phyloP scores from a whole-genome alignment of 1,139 yeast genomes.

The Blastobotrys arbuscula region DNA sequence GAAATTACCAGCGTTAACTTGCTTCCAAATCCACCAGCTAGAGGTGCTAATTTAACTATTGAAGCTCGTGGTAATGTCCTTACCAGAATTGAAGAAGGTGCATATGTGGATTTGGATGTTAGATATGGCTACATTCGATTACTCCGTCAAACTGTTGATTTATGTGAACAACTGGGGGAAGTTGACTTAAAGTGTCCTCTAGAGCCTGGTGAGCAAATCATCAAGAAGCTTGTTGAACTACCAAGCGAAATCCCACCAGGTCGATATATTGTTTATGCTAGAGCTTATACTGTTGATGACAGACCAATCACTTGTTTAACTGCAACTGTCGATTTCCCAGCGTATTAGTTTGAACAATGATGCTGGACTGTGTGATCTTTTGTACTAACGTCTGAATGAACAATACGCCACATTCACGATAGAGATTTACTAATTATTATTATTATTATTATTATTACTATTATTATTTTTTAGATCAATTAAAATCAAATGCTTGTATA shows the following conservation, averaged over 20 bases:
- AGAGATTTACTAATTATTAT: too few species aligned
- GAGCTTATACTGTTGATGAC: constrained; percentile 83
- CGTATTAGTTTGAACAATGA: too few species aligned
- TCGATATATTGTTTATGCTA: constrained; percentile 73
- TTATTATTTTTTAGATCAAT: too few species aligned
- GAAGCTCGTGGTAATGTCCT: constrained; percentile 62
- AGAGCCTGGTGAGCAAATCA: constrained; percentile 55
- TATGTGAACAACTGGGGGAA: constrained; percentile 80
- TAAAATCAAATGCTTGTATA: too few species aligned
- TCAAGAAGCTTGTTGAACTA: constrained; percentile 68
- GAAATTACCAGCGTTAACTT: constrained; percentile 54
- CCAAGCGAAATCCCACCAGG: constrained; percentile 98
- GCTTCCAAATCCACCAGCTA: constrained; percentile 80
- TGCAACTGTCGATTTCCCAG: constrained; percentile 53
- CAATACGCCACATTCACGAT: too few species aligned
- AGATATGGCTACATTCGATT: constrained; percentile 86
- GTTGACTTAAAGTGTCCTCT: constrained; percentile 79
- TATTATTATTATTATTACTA: too few species aligned
- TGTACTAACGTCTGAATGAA: too few species aligned
- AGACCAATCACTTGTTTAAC: constrained; percentile 77
- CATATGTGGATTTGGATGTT: constrained; percentile 91
- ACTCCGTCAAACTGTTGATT: constrained; percentile 78
- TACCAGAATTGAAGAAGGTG: constrained; percentile 64
- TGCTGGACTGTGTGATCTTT: too few species aligned
- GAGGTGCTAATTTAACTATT: constrained; percentile 75